These are phyloP conservation scores for Dianthus caryophyllus DNA, from an alignment of 148 eudicot genomes.

Conservation along the genomic window DNA sequence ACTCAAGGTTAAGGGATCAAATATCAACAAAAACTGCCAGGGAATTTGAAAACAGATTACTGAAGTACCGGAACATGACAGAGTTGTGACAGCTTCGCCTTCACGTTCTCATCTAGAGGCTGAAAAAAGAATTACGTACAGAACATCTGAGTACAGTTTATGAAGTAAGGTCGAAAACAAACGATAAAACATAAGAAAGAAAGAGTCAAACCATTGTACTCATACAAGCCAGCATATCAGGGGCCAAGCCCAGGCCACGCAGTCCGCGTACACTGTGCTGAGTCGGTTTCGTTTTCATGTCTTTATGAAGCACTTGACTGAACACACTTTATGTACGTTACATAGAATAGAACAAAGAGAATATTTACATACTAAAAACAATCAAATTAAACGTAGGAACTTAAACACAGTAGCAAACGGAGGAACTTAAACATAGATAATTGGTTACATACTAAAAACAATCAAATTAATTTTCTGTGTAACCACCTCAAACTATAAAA, in stretches of 20 bases:
- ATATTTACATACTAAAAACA: no score
- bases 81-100: constrained; percentile 79
- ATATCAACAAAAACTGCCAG: neutral
- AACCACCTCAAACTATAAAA: no score
- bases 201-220: constrained; percentile 63
- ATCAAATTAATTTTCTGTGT: no score
- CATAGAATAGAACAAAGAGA: no score
- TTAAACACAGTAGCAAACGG: no score
- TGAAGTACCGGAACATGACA: constrained; percentile 86
- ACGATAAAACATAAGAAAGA: constrained; percentile 21
- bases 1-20: constrained; percentile 5
- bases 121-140: constrained; percentile 25
- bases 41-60: neutral
- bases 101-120: constrained; percentile 71
- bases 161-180: neutral
- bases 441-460: no score
- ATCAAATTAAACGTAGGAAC: no score
- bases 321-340: no score
- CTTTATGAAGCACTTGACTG: no score
- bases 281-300: constrained; percentile 99
- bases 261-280: constrained; percentile 95
- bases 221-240: constrained; percentile 89
- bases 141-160: constrained; percentile 15
- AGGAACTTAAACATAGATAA: no score
- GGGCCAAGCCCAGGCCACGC: constrained; percentile 77